Base-by-base conservation (phyloP, 495 filamentous ascomycete genomes). In the Aspergillus conjunctus region DNA sequence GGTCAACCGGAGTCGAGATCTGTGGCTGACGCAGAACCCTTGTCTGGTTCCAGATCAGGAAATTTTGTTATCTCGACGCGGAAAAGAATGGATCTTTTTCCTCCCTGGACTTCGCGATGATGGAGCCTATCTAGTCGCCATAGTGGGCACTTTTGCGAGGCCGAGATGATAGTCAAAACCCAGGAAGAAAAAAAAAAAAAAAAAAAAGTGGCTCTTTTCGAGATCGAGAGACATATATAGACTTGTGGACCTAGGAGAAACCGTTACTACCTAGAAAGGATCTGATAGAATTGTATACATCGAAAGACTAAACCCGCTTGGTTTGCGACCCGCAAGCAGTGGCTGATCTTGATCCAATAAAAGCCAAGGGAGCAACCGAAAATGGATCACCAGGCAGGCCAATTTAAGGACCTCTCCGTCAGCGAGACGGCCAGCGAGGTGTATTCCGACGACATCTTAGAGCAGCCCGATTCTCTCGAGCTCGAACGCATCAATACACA, bases 401-500 rank as follows among this genome's bases (percentile, higher is more conserved):
- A 15, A n/a, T 43, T 54, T 14, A 54, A 60, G 15, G 58, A 60
- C 7, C 12, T 60, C 8, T 39, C 30, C 51, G 31, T 50, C 0
- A 54, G 41, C 43, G 51, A 54, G 4, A 33, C 49, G 18, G 18
- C 37, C 0, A 54, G 52, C 20, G 52, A 54, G 15, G 18, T 8
- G 15, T 54, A 43, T 34, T 54, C 52, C 33, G 52, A 54, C 37
- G 57, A 53, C 2, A 59, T 51, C 51, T 44, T 60, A 30, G 58
- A 66, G 9, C 58, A 61, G 17, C 63, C 61, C 44, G 63, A 68
- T 31, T 64, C 66, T 11, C 55, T 69, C 41, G 64, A 68, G 32
- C 51, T 71, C n/a, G 39, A 58, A 8, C 63, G 68, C 20, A 71
- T 71, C 57, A 64, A 68, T 44, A 68, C 68, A 31, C 63, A 67